Evolutionary conservation across 352 stramenopile genomes (phyloP).

Genomic region (Phytophthora foliorum): DNA sequence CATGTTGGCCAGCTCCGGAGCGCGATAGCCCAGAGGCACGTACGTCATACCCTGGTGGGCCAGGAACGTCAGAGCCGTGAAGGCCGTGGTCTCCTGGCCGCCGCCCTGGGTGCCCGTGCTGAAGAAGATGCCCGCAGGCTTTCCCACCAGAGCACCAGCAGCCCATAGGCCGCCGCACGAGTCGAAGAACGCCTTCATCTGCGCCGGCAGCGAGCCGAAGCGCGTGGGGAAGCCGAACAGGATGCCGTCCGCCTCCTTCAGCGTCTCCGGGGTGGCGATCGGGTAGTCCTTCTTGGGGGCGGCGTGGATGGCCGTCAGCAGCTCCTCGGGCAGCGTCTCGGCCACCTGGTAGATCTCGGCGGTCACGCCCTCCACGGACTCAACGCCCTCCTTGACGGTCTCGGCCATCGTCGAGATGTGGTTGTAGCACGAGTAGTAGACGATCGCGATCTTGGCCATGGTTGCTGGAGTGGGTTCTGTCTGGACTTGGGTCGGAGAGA

Average conservation of each 20-base stretch:
- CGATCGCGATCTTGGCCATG: conserved; percentile 30
- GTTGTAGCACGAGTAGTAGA: conserved; percentile 27
- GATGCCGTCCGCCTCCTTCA: conserved; percentile 28
- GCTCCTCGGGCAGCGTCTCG: conserved; percentile 23
- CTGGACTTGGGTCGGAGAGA: conserved; percentile 19
- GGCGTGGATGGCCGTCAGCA: conserved; percentile 25
- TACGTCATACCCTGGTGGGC: conserved; percentile 22
- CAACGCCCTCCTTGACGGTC: conserved; percentile 21
- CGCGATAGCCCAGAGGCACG: conserved; percentile 24
- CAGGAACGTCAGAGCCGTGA: conserved; percentile 29
- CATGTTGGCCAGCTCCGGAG: conserved; percentile 23
- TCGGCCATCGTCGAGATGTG: conserved; percentile 28
- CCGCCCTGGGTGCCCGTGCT: conserved; percentile 22
- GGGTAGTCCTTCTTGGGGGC: conserved; percentile 28
- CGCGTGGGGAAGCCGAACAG: conserved; percentile 28
- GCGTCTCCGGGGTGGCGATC: conserved; percentile 20
- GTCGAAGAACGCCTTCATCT: conserved; percentile 33
- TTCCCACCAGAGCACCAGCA: conserved; percentile 8
- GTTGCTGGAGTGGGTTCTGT: conserved; percentile 3
- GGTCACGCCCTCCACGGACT: conserved; percentile 25
- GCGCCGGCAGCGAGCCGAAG: conserved; percentile 26
- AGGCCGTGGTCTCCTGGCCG: conserved; percentile 25
- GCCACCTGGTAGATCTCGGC: conserved; percentile 28
- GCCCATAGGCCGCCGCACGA: conserved; percentile 27
- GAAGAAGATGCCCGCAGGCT: conserved; percentile 27